Conservation (phyloP, 352 stramenopile genomes). For the Globisporangium acanthophoron region DNA sequence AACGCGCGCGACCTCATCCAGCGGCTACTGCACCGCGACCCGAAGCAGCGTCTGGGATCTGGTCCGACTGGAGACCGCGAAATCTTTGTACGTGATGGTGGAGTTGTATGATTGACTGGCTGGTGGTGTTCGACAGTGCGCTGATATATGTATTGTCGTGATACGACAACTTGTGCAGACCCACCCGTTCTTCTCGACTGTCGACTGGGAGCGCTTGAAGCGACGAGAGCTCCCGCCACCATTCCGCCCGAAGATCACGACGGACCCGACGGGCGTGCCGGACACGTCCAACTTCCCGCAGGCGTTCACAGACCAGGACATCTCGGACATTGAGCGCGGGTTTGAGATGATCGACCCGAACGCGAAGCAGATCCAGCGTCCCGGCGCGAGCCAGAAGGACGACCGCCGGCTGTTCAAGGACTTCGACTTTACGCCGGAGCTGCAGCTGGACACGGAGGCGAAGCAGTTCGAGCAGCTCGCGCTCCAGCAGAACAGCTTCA, state of each 20-base stretch:
- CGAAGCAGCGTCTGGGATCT: conserved; percentile 74
- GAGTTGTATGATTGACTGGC: neutral
- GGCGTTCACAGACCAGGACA: conserved; percentile 82
- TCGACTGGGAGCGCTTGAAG: conserved; percentile 85
- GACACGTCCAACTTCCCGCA: conserved; percentile 86
- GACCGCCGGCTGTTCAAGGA: conserved; percentile 80
- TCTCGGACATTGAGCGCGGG: conserved; percentile 80
- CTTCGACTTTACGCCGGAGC: conserved; percentile 82
- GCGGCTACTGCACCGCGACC: conserved; percentile 71
- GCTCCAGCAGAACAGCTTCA: conserved; percentile 76
- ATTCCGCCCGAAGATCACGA: conserved; percentile 81
- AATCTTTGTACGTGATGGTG: conserved; percentile 56
- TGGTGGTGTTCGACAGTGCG: neutral
- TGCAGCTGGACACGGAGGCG: conserved; percentile 74
- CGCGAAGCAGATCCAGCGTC: conserved; percentile 56
- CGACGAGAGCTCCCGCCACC: conserved; percentile 72
- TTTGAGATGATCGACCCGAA: conserved; percentile 51
- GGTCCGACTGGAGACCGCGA: conserved; percentile 70
- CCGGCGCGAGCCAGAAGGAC: conserved; percentile 46
- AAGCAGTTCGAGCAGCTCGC: conserved; percentile 85
- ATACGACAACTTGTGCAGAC: conserved; percentile 18
- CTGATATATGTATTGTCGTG: neutral
- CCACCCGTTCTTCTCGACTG: conserved; percentile 75
- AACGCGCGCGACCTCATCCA: conserved; percentile 78
- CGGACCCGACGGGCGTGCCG: conserved; percentile 59